A percentile compares a stretch with the other conserved stretches of the same genome.
These are phyloP conservation scores for Sordariomycetes sp. DNA, from an alignment of 2,329 filamentous ascomycete species.

Conservation along the genomic window DNA sequence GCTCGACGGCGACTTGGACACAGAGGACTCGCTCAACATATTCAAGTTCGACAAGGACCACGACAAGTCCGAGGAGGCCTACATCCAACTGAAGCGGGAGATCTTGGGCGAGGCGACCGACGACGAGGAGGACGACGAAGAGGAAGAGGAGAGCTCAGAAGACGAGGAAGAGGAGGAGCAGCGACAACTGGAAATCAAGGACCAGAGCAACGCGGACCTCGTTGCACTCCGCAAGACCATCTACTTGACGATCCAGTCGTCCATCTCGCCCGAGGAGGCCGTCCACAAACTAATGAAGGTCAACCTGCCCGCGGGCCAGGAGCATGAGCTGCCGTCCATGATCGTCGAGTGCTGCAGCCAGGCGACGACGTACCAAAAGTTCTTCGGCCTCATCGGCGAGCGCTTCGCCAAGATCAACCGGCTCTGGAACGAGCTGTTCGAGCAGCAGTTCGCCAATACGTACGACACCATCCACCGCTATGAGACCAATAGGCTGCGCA, in stretches of 20 bases:
- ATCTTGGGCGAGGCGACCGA: conserved; percentile 91
- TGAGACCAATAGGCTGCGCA: conserved; percentile 88
- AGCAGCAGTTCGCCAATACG: conserved; percentile 80
- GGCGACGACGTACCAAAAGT: conserved; percentile 94
- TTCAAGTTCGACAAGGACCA: conserved; percentile 90
- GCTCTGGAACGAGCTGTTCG: conserved; percentile 86
- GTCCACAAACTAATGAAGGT: conserved; percentile 96
- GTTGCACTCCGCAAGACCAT: conserved; percentile 89
- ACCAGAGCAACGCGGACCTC: conserved; percentile 90
- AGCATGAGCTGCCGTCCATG: conserved; percentile 89
- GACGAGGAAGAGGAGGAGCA: conserved; percentile 66
- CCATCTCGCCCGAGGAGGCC: conserved; percentile 89
- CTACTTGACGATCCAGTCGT: conserved; percentile 95
- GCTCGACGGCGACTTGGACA: conserved; percentile 64
- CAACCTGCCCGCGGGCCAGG: conserved; percentile 72
- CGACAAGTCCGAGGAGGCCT: conserved; percentile 82
- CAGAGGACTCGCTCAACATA: conserved; percentile 80
- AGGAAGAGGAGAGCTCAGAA: conserved; percentile 45
- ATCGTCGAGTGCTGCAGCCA: conserved; percentile 94
- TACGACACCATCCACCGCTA: conserved; percentile 97
- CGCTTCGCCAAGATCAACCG: conserved; percentile 93
- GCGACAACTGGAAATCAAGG: conserved; percentile 87
- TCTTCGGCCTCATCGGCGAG: conserved; percentile 89
- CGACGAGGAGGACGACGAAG: conserved; percentile 52
- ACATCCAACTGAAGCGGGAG: conserved; percentile 81